Conservation (phyloP, 225 moss, liverwort and hornwort species). For the Ulota crispa region DNA sequence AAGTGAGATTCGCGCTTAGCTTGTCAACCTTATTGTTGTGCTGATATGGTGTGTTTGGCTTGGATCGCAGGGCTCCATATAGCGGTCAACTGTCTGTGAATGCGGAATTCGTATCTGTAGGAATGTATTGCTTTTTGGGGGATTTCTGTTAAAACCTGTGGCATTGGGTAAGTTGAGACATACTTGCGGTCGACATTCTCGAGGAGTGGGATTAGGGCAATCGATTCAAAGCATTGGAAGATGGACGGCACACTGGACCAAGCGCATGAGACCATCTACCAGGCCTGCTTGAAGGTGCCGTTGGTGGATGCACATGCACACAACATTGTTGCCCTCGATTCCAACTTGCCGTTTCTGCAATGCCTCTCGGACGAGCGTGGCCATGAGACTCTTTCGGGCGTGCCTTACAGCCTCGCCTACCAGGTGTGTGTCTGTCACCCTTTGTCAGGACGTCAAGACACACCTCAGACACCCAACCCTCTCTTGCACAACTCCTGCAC, state of each 20-base stretch:
- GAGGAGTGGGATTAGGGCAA: conserved; percentile 20
- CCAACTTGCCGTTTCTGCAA: conserved; percentile 56
- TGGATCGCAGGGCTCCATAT: conserved; percentile 26
- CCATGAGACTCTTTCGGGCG: conserved; percentile 51
- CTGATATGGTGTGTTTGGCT: conserved; percentile 21
- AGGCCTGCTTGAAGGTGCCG: conserved; percentile 44
- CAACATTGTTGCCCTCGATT: conserved; percentile 55
- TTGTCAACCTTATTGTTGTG: background rate
- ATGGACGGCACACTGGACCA: conserved; percentile 40
- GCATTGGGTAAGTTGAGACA: background rate
- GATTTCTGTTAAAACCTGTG: conserved; percentile 10
- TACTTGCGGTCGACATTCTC: background rate
- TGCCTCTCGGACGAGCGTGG: conserved; percentile 57
- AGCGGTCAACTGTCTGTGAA: background rate
- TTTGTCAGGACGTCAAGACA: background rate
- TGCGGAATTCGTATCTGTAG: conserved; percentile 7
- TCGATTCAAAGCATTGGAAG: background rate
- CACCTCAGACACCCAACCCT: background rate
- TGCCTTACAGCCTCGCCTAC: conserved; percentile 56
- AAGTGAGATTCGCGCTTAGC: background rate
- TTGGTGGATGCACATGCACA: conserved; percentile 58
- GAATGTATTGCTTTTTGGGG: conserved; percentile 3
- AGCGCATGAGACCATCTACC: conserved; percentile 51
- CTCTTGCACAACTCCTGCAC: background rate
- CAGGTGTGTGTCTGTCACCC: conserved; percentile 32